Evolutionary conservation across 768 basidiomycete genomes (phyloP), one percentile per base, ranked within the genome.

Genomic region (Candolleomyces eurysporus): DNA sequence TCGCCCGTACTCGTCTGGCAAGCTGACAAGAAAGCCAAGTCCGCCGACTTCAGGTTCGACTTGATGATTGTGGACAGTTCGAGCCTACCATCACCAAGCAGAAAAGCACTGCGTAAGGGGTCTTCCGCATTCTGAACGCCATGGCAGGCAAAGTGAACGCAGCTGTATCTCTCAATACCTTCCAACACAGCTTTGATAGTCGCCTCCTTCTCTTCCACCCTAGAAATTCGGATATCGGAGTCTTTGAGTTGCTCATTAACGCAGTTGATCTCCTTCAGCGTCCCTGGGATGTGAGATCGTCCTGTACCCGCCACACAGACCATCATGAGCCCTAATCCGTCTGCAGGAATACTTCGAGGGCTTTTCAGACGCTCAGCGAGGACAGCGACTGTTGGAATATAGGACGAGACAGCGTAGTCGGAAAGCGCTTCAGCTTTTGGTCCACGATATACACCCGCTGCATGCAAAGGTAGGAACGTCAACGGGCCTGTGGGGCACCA

Each of bases 11-110:
- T 72, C 4, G 76, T 80, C 50, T 79, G 68, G 57, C 79, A 80
- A 0, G 79, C 78, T 1, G 79, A 78, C 4, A 80, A 66, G 63
- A 76, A 73, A 0, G 78, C 78, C 49, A 79, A 66, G 30, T 68
- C 66, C 10, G 67, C 61, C 26, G 61, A 48, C 10, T 48, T 51
- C 19, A 68, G 54, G 13, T 59, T 53, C 21, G 49, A 45, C 39
- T 64, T 46, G 17, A 65, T 55, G 39, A 67, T 62, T 6, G 55
- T 52, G 9, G 49, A 39, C 5, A 69, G n/a, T 58, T 62, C 62
- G 11, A 70, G 64, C 22, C 30, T 39, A 2, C 66, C 64, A 22
- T 67, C 67, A 32, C 67, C 55, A 10, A 73, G 62, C 42, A 64
- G 49, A 16, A 70, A 67, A 1, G 61, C 67, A 52, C 67, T 71